Percentiles rank a stretch among this genome's conserved stretches.
phyloP scores from a whole-genome alignment of 1,139 yeast genomes.

The Kodamaea anthophila region DNA sequence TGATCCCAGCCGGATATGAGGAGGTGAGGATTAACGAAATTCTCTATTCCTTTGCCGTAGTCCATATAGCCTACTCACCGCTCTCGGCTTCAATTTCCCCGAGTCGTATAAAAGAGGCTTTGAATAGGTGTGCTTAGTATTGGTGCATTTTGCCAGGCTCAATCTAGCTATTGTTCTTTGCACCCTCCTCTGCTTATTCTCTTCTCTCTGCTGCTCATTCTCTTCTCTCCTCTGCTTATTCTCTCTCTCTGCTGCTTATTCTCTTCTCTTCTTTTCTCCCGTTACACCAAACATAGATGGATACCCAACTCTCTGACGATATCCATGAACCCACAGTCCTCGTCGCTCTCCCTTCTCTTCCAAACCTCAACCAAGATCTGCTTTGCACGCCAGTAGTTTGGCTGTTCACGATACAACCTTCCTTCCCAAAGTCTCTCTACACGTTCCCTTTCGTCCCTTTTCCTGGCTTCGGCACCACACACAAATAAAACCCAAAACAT shows the following conservation, averaged over 20 bases:
- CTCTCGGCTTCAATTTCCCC: too few relatives aligned
- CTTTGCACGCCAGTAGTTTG: constrained; percentile 49
- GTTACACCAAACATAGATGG: constrained; percentile 29
- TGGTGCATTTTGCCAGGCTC: too few relatives aligned
- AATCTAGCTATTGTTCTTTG: too few relatives aligned
- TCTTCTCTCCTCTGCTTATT: background rate
- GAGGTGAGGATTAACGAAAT: too few relatives aligned
- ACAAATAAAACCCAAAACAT: constrained; percentile 46
- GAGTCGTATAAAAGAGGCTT: too few relatives aligned
- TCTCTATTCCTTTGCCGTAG: too few relatives aligned
- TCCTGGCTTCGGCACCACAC: constrained; percentile 41
- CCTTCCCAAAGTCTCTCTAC: constrained; percentile 27
- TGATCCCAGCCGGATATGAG: too few relatives aligned
- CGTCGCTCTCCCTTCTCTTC: constrained; percentile 35
- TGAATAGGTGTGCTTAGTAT: too few relatives aligned
- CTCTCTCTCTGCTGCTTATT: background rate
- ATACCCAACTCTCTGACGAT: constrained; percentile 51
- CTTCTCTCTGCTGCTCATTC: too few relatives aligned
- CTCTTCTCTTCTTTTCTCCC: background rate
- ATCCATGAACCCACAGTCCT: constrained; percentile 47
- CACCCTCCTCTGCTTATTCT: too few relatives aligned
- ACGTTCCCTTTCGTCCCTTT: constrained; percentile 12
- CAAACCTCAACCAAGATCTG: constrained; percentile 50
- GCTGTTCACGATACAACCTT: constrained; percentile 8
- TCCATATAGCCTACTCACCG: too few relatives aligned